Conservation (phyloP, 2,329 filamentous ascomycete genomes). For the Monilinia laxa region DNA sequence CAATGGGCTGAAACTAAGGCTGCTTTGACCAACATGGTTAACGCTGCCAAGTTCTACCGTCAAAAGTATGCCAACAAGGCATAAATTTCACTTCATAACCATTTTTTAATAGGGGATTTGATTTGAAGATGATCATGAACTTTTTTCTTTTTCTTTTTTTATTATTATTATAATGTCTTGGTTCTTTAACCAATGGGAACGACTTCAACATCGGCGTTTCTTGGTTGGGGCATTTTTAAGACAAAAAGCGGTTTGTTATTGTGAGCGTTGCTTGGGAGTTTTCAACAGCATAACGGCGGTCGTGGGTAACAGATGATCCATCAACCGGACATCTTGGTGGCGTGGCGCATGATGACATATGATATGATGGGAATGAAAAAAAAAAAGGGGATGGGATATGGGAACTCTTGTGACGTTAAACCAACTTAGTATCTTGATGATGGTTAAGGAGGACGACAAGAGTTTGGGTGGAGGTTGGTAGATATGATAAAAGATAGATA, state of each 20-base stretch:
- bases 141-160: conserved; percentile 19
- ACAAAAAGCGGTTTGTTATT: conserved; percentile 36
- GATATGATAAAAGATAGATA: conserved; percentile 24
- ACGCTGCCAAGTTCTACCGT: conserved; percentile 96
- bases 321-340: conserved; percentile 40
- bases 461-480: conserved; percentile 22
- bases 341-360: conserved; percentile 21
- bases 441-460: conserved; percentile 13
- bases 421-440: conserved; percentile 15
- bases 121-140: conserved; percentile 25
- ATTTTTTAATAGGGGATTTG: conserved; percentile 24
- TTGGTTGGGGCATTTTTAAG: conserved; percentile 36
- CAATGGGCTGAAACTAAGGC: conserved; percentile 99
- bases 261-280: conserved; percentile 25
- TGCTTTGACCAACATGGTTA: conserved; percentile 93
- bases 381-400: conserved; percentile 3
- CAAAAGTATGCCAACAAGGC: conserved; percentile 65
- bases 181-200: conserved; percentile 40
- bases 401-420: conserved; percentile 23
- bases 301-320: conserved; percentile 39
- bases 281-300: conserved; percentile 40
- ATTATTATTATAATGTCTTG: conserved; percentile 27
- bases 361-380: conserved; percentile 9
- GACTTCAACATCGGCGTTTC: conserved; percentile 53
- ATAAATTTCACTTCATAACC: conserved; percentile 24